A percentile compares a stretch with the other conserved stretches of the same genome.
These are phyloP conservation scores for Triglochin maritima DNA, from an alignment of 106 monocot genomes.

Conservation along the genomic window DNA sequence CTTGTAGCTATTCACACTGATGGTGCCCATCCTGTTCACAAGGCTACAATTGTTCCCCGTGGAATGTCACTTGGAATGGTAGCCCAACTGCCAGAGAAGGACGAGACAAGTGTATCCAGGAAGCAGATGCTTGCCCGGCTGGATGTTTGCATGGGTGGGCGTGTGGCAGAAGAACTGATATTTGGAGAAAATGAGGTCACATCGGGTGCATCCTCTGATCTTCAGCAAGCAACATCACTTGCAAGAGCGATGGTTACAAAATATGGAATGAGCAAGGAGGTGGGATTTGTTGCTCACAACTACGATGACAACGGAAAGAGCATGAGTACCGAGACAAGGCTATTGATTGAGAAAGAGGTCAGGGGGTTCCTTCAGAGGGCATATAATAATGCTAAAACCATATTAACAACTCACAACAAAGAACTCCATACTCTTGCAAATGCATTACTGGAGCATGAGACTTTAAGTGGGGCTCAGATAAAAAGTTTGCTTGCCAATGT, in stretches of 20 bases:
- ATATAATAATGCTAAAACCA: slow-evolving; percentile 84
- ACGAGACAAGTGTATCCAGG: slow-evolving; percentile 74
- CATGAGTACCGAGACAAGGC: slow-evolving; percentile 90
- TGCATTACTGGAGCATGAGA: slow-evolving; percentile 88
- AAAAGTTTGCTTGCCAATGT: slow-evolving; percentile 63
- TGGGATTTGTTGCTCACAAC: slow-evolving; percentile 76
- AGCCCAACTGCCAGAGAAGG: slow-evolving; percentile 80
- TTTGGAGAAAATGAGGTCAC: slow-evolving; percentile 93
- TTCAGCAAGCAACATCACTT: slow-evolving; percentile 77
- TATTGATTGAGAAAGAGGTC: slow-evolving; percentile 86
- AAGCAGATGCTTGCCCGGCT: slow-evolving; percentile 94
- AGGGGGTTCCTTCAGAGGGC: slow-evolving; percentile 71
- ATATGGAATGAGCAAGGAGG: slow-evolving; percentile 88
- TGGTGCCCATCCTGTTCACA: slow-evolving; percentile 77
- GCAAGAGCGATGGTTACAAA: slow-evolving; percentile 92
- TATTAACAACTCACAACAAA: slow-evolving; percentile 51
- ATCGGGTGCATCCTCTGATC: slow-evolving; percentile 81
- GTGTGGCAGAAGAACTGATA: slow-evolving; percentile 92
- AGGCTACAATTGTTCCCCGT: slow-evolving; percentile 89
- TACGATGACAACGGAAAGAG: slow-evolving; percentile 89
- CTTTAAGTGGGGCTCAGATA: slow-evolving; percentile 73
- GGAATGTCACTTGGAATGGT: slow-evolving; percentile 98
- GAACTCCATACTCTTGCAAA: slow-evolving; percentile 87
- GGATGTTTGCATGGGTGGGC: slow-evolving; percentile 98
- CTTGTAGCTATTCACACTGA: slow-evolving; percentile 93